Evolutionary conservation across 148 eudicot genomes (phyloP).

Genomic region (Rhododendron vialii): DNA sequence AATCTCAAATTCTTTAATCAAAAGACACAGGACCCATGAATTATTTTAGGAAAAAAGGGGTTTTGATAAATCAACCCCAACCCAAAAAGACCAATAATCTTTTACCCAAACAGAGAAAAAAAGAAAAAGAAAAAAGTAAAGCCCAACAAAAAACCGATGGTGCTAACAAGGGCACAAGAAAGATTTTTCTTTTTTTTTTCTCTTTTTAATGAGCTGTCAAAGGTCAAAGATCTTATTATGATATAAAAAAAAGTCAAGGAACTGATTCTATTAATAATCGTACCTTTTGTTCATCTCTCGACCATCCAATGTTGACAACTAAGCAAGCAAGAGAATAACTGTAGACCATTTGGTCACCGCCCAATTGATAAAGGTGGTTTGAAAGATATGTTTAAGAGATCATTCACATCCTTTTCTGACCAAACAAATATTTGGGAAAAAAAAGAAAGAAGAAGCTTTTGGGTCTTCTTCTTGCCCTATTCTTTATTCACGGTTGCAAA

Average conservation of each 20-base stretch:
- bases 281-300: not conserved
- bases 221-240: not conserved
- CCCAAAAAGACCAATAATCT: not conserved
- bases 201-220: not conserved
- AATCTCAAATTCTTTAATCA: not conserved
- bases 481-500: not conserved
- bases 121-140: not conserved
- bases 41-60: not conserved
- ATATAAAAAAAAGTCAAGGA: not conserved
- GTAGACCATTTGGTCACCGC: not conserved
- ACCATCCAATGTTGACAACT: constrained; percentile 10
- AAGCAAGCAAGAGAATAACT: not conserved
- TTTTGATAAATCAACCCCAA: not conserved
- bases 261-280: not conserved
- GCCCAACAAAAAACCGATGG: not conserved
- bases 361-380: not conserved
- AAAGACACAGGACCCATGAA: not conserved
- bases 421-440: not conserved
- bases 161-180: not conserved
- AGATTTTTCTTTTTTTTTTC: not conserved
- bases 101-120: not conserved
- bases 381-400: not conserved
- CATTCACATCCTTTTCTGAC: not conserved
- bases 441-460: not conserved
- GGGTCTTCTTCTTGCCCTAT: not conserved